These are phyloP conservation scores for Sporobolomyces phaffii DNA, from an alignment of 768 basidiomycete genomes.

Conservation along the genomic window DNA sequence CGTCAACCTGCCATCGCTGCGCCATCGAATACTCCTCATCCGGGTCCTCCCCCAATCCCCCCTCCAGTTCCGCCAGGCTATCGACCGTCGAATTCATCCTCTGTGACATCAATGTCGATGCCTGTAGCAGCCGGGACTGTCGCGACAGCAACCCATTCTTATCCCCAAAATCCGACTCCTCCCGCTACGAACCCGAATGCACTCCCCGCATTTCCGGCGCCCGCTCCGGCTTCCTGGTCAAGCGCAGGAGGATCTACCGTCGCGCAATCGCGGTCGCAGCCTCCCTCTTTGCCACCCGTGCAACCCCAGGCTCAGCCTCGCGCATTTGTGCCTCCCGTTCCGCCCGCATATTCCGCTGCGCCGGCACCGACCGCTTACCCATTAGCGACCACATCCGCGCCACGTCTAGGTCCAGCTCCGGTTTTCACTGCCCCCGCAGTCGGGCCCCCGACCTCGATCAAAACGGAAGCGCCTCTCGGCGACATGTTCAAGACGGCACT, in stretches of 20 bases:
- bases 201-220: neutral
- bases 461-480: neutral
- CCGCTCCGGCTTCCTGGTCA: neutral
- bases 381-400: neutral
- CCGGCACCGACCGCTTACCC: neutral
- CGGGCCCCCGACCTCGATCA: neutral
- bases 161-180: too few relatives aligned
- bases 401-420: neutral
- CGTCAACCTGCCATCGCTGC: neutral
- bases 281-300: too few relatives aligned
- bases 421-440: neutral
- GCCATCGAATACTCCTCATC: neutral
- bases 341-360: neutral
- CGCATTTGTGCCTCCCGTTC: neutral
- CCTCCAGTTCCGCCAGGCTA: conserved; percentile 6
- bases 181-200: neutral
- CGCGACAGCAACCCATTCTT: too few relatives aligned
- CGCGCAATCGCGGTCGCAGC: neutral
- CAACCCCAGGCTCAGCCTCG: neutral
- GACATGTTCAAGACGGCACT: conserved; percentile 5
- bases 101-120: neutral
- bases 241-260: neutral
- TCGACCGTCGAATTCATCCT: neutral
- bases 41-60: neutral
- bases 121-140: neutral